Conservation (phyloP, 768 basidiomycete species). For the Kwoniella pini region DNA sequence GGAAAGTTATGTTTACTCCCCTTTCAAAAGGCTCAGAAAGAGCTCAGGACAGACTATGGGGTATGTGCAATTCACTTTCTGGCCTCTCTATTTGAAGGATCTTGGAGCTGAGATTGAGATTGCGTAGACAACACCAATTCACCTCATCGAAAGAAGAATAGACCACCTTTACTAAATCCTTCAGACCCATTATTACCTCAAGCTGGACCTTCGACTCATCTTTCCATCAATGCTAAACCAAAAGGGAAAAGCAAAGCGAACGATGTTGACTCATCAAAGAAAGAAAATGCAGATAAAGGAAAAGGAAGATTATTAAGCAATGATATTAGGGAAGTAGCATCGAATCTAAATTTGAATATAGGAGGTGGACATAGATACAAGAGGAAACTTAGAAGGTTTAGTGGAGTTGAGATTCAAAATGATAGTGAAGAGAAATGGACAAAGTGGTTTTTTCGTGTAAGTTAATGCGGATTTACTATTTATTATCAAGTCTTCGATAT, state of each 20-base stretch:
- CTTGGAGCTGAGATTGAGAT: neutral
- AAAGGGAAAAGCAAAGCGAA: constrained; percentile 6
- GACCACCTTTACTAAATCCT: constrained; percentile 8
- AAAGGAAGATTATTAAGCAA: neutral
- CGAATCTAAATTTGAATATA: neutral
- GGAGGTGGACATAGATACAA: constrained; percentile 17
- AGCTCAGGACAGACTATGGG: constrained; percentile 50
- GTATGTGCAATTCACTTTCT: constrained; percentile 24
- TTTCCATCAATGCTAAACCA: neutral
- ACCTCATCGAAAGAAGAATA: constrained; percentile 26
- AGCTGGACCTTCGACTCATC: neutral
- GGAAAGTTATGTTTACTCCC: constrained; percentile 48
- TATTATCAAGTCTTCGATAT: too few species aligned
- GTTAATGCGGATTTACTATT: too few species aligned
- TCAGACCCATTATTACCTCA: constrained; percentile 5
- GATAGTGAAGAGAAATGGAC: constrained; percentile 24
- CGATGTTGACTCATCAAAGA: too few species aligned
- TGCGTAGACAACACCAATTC: constrained; percentile 35
- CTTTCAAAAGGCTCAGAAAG: constrained; percentile 50
- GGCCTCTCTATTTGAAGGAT: too few species aligned
- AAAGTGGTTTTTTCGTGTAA: constrained; percentile 39
- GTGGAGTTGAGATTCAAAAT: constrained; percentile 10
- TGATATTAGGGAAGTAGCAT: constrained; percentile 5
- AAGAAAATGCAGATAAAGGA: neutral
- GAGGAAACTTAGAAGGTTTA: constrained; percentile 10